Evolutionary conservation across 2,329 filamentous ascomycete species (phyloP).

Genomic region (Sporothrix sp.): DNA sequence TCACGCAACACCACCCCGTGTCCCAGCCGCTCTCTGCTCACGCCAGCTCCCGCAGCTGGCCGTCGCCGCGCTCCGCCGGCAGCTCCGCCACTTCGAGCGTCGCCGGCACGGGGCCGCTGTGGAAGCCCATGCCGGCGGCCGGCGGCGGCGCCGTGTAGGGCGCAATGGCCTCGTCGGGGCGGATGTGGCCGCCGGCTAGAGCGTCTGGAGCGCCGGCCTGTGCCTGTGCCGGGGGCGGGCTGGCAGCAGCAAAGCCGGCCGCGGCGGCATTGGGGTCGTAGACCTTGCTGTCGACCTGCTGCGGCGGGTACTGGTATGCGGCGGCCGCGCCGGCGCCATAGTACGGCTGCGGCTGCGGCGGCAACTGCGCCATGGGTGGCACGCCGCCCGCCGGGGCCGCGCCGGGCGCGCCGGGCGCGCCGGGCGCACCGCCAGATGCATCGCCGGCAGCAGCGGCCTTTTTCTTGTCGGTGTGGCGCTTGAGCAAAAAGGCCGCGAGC

Average conservation of each 20-base stretch:
- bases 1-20: not conserved
- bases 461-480: constrained; percentile 11
- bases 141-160: constrained; percentile 5
- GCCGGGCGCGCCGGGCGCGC: not conserved
- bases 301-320: constrained; percentile 1
- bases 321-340: constrained; percentile 6
- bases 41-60: constrained; percentile 26
- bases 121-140: constrained; percentile 15
- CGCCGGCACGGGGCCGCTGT: constrained; percentile 16
- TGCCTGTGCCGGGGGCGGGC: not conserved
- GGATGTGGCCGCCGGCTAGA: not conserved
- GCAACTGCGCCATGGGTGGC: constrained; percentile 11
- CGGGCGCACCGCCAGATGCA: not conserved
- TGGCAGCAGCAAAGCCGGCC: not conserved
- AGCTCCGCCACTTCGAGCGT: constrained; percentile 23
- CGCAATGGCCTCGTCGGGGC: constrained; percentile 13
- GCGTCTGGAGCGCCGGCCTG: not conserved
- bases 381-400: not conserved
- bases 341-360: constrained; percentile 12
- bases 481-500: constrained; percentile 23
- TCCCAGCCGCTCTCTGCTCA: constrained; percentile 12
- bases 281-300: constrained; percentile 3
- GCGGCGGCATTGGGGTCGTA: constrained; percentile 6
- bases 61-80: constrained; percentile 23
- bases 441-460: not conserved